These are phyloP conservation scores for Diaporthe citri DNA, from an alignment of 2,329 filamentous ascomycete genomes.

Conservation along the genomic window DNA sequence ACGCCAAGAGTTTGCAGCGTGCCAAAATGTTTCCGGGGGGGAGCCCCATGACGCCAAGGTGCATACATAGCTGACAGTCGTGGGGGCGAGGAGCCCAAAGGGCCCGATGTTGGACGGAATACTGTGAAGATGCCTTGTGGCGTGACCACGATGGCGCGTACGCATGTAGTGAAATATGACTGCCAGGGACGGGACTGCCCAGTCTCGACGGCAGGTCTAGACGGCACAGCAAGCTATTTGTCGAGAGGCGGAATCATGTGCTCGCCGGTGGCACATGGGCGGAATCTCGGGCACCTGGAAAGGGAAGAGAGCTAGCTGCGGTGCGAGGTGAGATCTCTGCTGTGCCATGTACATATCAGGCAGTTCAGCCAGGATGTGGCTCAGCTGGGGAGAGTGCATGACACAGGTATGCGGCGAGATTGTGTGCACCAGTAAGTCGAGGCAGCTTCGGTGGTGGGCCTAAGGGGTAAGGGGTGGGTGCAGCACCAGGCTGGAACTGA, in stretches of 20 bases:
- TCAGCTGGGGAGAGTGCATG: too few relatives aligned
- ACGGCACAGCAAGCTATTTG: constrained; percentile 18
- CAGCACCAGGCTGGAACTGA: too few relatives aligned
- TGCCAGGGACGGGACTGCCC: not conserved
- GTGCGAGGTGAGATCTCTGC: constrained; percentile 14
- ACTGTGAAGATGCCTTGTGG: not conserved
- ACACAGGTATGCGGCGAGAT: not conserved
- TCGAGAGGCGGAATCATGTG: constrained; percentile 33
- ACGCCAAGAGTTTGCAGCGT: not conserved
- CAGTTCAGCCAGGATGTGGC: not conserved
- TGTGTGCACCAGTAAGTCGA: not conserved
- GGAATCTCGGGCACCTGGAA: constrained; percentile 22
- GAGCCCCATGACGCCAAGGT: not conserved
- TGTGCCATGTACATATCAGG: not conserved
- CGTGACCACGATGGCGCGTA: not conserved
- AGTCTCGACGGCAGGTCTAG: constrained; percentile 12
- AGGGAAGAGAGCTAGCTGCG: not conserved
- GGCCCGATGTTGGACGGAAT: not conserved
- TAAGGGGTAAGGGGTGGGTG: not conserved
- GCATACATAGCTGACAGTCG: not conserved
- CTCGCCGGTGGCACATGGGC: constrained; percentile 31
- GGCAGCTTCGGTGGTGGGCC: not conserved
- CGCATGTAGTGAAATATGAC: not conserved
- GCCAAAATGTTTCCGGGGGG: too few relatives aligned
- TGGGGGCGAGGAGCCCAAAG: not conserved